phyloP scores from a whole-genome alignment of 306 rosid species.

The Quercus dentata region DNA sequence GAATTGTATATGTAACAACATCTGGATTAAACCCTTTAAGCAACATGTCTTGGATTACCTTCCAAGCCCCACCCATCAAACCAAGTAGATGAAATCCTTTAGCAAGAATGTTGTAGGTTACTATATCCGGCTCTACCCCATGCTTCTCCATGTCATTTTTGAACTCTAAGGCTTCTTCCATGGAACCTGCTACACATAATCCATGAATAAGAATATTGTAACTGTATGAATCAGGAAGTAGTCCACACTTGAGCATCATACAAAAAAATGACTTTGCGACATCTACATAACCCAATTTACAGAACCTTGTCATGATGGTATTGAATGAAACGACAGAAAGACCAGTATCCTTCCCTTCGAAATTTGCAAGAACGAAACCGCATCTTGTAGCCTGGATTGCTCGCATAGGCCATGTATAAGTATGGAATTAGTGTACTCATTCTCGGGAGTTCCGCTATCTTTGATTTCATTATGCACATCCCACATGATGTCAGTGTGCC shows the following conservation, averaged over 20 bases:
- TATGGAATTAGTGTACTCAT: slow-evolving; percentile 43
- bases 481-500: slow-evolving; percentile 45
- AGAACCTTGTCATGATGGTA: slow-evolving; percentile 44
- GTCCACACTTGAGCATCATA: slow-evolving; percentile 48
- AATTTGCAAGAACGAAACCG: slow-evolving; percentile 33
- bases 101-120: slow-evolving; percentile 47
- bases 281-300: slow-evolving; percentile 43
- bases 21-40: slow-evolving; percentile 39
- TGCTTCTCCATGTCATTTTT: slow-evolving; percentile 51
- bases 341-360: slow-evolving; percentile 15
- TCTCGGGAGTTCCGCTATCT: slow-evolving; percentile 30
- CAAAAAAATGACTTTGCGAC: slow-evolving; percentile 42
- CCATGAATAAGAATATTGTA: slow-evolving; percentile 61
- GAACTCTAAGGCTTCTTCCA: slow-evolving; percentile 49
- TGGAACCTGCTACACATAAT: slow-evolving; percentile 50
- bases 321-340: slow-evolving; percentile 45
- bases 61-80: slow-evolving; percentile 36
- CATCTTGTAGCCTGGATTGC: slow-evolving; percentile 43
- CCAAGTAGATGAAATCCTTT: slow-evolving; percentile 55
- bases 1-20: slow-evolving; percentile 38
- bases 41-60: slow-evolving; percentile 42
- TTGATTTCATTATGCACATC: slow-evolving; percentile 36
- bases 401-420: slow-evolving; percentile 45
- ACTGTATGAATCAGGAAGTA: slow-evolving; percentile 52
- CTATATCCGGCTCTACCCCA: slow-evolving; percentile 37